phyloP scores from a whole-genome alignment of 192 early-diverging fungal genomes.

The Bifiguratus adelaidae region DNA sequence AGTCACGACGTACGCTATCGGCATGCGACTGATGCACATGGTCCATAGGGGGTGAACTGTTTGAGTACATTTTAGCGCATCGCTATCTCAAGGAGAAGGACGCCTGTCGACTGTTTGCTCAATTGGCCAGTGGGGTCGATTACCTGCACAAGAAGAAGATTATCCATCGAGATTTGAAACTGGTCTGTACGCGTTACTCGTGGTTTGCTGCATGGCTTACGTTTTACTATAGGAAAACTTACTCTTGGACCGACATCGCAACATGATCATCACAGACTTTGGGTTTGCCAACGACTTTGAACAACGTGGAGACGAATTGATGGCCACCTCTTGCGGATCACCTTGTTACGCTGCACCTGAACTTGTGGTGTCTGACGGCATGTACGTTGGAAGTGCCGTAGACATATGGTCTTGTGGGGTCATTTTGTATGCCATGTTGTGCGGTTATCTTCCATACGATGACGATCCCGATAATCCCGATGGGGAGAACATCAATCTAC shows the following conservation, averaged over 20 bases:
- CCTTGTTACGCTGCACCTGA: constrained; percentile 90
- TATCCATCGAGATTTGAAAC: constrained; percentile 82
- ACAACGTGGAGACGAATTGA: constrained; percentile 42
- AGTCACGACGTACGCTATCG: constrained; percentile 1
- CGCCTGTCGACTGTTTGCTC: constrained; percentile 65
- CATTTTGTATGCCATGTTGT: constrained; percentile 71
- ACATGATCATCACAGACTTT: constrained; percentile 83
- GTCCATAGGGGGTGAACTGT: constrained; percentile 35
- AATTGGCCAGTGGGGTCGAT: constrained; percentile 60
- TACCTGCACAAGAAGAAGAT: constrained; percentile 71
- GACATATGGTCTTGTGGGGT: constrained; percentile 91
- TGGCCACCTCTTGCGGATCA: constrained; percentile 76
- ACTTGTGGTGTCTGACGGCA: constrained; percentile 73
- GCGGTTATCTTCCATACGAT: constrained; percentile 62
- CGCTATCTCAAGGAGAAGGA: constrained; percentile 68
- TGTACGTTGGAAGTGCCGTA: constrained; percentile 70
- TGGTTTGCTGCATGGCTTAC: too few relatives aligned
- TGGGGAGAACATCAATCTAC: constrained; percentile 52
- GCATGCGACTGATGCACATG: neutral
- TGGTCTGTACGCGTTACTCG: too few relatives aligned
- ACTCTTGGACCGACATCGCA: constrained; percentile 63
- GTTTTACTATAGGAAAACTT: constrained; percentile 57
- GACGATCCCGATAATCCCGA: constrained; percentile 67
- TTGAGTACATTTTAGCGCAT: constrained; percentile 78
- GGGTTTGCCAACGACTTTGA: constrained; percentile 75